Percentiles rank a stretch among this genome's conserved stretches.
Evolutionary conservation across 441 rosid species (phyloP).

Genomic region (Dalechampia spathulata): DNA sequence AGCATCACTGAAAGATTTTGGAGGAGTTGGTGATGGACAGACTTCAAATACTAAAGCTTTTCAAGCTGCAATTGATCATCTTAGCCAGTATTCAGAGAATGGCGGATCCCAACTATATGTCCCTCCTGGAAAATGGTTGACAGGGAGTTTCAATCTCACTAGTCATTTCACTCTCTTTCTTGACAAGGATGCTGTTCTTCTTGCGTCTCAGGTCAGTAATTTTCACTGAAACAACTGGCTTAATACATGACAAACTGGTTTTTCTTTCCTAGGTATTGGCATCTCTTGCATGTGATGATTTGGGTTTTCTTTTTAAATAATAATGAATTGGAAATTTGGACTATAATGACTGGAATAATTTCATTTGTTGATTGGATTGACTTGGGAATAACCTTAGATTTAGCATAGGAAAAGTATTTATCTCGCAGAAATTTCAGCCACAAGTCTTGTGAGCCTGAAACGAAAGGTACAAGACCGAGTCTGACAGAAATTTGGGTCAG

Average conservation of each 20-base stretch:
- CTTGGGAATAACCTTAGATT: too few species aligned
- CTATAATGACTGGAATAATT: neutral
- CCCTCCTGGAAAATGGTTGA: conserved; percentile 77
- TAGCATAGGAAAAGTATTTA: too few species aligned
- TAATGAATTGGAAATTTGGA: neutral
- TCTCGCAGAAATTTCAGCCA: neutral
- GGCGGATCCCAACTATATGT: conserved; percentile 74
- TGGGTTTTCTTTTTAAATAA: too few species aligned
- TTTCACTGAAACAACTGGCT: neutral
- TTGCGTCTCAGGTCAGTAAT: conserved; percentile 52
- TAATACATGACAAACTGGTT: too few species aligned
- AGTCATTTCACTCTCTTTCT: conserved; percentile 74
- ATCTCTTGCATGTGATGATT: too few species aligned
- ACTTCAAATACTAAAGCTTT: conserved; percentile 63
- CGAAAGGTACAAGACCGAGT: neutral
- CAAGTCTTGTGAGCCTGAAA: neutral
- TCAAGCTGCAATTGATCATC: conserved; percentile 35
- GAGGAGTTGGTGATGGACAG: conserved; percentile 73
- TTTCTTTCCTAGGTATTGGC: too few species aligned
- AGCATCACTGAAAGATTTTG: conserved; percentile 57
- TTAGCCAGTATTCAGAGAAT: conserved; percentile 31
- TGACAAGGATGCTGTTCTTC: conserved; percentile 53
- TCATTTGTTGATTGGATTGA: too few species aligned
- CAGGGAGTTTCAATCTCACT: conserved; percentile 82
- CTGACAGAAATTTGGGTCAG: too few species aligned